Percentiles rank a stretch among this genome's conserved stretches.
Evolutionary conservation across 2,329 filamentous ascomycete species (phyloP).

Genomic region (Alternaria sp.): DNA sequence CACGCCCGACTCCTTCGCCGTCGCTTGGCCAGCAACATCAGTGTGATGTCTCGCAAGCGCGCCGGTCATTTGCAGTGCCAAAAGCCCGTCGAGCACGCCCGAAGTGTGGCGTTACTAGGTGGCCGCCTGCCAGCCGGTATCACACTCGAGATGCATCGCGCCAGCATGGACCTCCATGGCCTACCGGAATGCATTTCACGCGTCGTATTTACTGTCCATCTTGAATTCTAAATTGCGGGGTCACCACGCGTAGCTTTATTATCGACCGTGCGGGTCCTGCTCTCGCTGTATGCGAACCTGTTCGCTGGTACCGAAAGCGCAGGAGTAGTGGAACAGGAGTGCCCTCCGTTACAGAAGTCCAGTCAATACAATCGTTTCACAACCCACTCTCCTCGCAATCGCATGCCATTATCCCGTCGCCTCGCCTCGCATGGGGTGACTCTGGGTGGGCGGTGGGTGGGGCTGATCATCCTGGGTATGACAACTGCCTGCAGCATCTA

Average conservation of each 20-base stretch:
- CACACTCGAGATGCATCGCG: constrained; percentile 3
- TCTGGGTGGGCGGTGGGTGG: neutral
- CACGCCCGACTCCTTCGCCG: constrained; percentile 6
- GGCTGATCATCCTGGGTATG: neutral
- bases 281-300: constrained; percentile 28
- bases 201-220: constrained; percentile 8
- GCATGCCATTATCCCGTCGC: constrained; percentile 5
- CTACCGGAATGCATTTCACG: constrained; percentile 9
- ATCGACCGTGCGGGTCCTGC: constrained; percentile 16
- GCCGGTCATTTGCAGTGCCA: neutral
- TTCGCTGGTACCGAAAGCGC: constrained; percentile 28
- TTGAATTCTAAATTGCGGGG: constrained; percentile 42
- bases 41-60: constrained; percentile 12
- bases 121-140: neutral
- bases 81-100: neutral
- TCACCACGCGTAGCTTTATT: constrained; percentile 28
- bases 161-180: constrained; percentile 18
- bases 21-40: constrained; percentile 6
- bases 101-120: constrained; percentile 4
- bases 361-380: constrained; percentile 20
- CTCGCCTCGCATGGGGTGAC: neutral
- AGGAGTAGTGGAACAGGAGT: constrained; percentile 25
- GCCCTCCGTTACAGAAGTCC: constrained; percentile 17
- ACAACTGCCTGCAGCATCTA: constrained; percentile 3
- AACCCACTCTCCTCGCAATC: neutral